phyloP scores from a whole-genome alignment of 1,284 basidiomycete species.

The Ceratobasidium sp. region DNA sequence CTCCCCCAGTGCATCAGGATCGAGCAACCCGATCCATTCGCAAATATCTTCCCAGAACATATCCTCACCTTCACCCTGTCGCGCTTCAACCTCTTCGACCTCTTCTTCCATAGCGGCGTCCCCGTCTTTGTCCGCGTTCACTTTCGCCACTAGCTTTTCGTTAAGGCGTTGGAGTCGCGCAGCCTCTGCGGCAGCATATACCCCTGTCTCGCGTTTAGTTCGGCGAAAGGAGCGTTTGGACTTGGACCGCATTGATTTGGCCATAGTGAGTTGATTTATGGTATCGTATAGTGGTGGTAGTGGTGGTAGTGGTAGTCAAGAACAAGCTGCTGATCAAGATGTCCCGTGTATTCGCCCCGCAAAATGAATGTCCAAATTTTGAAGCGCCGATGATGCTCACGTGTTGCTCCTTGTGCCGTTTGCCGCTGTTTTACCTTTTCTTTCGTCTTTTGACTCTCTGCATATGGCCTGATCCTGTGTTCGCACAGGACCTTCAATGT shows the following conservation, averaged over 20 bases:
- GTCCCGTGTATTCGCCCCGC: no score
- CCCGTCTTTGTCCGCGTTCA: slow-evolving; percentile 46
- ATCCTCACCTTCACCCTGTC: slow-evolving; percentile 49
- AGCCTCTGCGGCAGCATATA: slow-evolving; percentile 86
- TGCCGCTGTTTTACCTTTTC: no score
- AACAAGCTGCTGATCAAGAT: background rate
- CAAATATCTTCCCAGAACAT: slow-evolving; percentile 37
- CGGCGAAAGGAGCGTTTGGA: slow-evolving; percentile 84
- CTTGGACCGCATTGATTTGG: slow-evolving; percentile 91
- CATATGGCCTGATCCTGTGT: no score
- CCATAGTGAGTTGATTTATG: slow-evolving; percentile 63
- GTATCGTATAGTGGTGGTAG: slow-evolving; percentile 3
- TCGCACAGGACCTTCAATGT: no score
- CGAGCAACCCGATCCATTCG: slow-evolving; percentile 6
- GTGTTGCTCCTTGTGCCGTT: no score
- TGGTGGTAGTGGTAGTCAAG: background rate
- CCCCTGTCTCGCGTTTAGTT: slow-evolving; percentile 82
- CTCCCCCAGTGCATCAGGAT: slow-evolving; percentile 4
- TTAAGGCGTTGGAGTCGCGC: slow-evolving; percentile 82
- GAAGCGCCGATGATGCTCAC: background rate
- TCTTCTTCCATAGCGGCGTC: slow-evolving; percentile 54
- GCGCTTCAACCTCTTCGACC: slow-evolving; percentile 53
- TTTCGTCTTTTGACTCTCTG: no score
- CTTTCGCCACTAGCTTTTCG: slow-evolving; percentile 66
- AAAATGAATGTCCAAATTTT: slow-evolving; percentile 9